Percentiles rank a stretch among this genome's conserved stretches.
Conservation (phyloP, 352 stramenopile genomes). For the Phytophthora pseudosyringae region DNA sequence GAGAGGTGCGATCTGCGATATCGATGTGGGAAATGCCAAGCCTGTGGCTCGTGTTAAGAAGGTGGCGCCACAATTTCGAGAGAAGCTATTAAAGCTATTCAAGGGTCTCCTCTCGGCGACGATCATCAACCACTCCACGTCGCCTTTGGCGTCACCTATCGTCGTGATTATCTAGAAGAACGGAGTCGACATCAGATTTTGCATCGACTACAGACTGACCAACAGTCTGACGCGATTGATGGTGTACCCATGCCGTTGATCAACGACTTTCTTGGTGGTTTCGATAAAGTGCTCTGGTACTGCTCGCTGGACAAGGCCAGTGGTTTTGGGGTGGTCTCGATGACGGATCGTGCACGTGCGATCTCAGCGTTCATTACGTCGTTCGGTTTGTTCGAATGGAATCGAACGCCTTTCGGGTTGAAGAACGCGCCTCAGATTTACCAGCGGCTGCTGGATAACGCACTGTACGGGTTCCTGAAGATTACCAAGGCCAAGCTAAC, state of each 20-base stretch:
- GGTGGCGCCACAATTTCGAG: constrained; percentile 15
- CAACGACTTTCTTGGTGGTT: neutral
- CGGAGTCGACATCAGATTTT: constrained; percentile 21
- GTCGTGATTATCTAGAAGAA: constrained; percentile 33
- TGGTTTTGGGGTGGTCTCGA: neutral
- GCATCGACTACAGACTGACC: constrained; percentile 26
- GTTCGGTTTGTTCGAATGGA: neutral
- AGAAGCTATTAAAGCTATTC: constrained; percentile 18
- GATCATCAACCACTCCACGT: constrained; percentile 20
- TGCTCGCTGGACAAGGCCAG: neutral
- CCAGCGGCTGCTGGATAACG: neutral
- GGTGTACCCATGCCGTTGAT: constrained; percentile 9
- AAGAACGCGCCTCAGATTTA: neutral
- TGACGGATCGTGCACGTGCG: neutral
- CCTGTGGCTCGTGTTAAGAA: constrained; percentile 17
- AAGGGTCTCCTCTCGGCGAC: constrained; percentile 1
- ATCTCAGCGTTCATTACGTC: neutral
- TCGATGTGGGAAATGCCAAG: neutral
- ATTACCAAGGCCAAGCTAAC: neutral
- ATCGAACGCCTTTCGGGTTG: neutral
- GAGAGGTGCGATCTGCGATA: too few relatives aligned
- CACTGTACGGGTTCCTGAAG: neutral
- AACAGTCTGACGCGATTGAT: constrained; percentile 23
- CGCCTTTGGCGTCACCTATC: too few relatives aligned
- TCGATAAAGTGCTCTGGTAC: too few relatives aligned